Evolutionary conservation across 2,329 filamentous ascomycete species (phyloP).

Genomic region (Alternaria gaisen): DNA sequence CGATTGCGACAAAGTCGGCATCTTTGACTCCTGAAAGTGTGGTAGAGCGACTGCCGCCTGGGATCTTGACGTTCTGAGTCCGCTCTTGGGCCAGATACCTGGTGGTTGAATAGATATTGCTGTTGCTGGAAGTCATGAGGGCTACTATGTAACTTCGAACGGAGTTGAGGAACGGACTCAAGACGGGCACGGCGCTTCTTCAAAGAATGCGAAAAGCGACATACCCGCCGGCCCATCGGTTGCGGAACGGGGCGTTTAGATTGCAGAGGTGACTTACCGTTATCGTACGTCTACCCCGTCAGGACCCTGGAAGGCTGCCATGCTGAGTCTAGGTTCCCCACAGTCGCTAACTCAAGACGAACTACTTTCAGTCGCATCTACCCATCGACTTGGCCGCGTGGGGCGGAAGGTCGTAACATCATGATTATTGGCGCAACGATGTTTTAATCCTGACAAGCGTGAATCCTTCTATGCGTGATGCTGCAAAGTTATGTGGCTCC

Average conservation of each 20-base stretch:
- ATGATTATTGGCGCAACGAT: constrained; percentile 6
- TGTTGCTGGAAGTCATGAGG: constrained; percentile 5
- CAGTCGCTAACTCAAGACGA: constrained; percentile 1
- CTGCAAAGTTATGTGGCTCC: constrained; percentile 5
- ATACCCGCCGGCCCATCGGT: background rate
- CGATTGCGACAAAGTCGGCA: constrained; percentile 28
- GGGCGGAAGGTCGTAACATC: background rate
- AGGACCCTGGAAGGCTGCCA: background rate
- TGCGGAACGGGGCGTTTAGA: background rate
- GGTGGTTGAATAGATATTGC: constrained; percentile 5
- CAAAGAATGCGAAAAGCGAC: background rate
- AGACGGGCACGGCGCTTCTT: background rate
- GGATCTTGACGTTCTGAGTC: constrained; percentile 7
- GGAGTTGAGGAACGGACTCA: background rate
- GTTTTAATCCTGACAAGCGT: constrained; percentile 4
- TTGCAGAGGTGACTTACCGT: constrained; percentile 1
- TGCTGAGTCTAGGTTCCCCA: constrained; percentile 7
- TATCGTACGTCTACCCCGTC: constrained; percentile 3
- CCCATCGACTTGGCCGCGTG: background rate
- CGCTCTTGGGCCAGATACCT: constrained; percentile 15
- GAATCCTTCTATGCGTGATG: constrained; percentile 7
- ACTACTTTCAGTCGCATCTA: background rate
- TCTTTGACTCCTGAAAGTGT: constrained; percentile 23
- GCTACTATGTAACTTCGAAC: background rate
- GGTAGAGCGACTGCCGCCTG: constrained; percentile 10